phyloP scores from a whole-genome alignment of 352 stramenopile species.

The Pythium folliculosum region DNA sequence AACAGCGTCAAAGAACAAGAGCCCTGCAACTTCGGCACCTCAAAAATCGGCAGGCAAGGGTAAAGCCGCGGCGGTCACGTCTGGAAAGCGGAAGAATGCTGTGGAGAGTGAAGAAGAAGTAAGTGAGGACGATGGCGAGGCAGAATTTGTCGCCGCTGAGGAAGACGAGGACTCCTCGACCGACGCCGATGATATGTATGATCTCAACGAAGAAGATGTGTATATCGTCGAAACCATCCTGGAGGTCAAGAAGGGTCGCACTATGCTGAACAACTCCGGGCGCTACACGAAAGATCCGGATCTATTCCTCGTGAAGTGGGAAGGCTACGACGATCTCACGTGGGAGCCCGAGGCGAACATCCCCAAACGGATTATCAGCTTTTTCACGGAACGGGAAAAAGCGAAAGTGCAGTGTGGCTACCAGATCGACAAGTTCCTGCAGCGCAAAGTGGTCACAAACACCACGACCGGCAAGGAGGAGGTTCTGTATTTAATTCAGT shows the following conservation, averaged over 20 bases:
- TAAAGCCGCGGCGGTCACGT: background rate
- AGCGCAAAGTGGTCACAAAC: conserved; percentile 61
- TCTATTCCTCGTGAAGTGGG: conserved; percentile 79
- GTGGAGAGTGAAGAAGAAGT: conserved; percentile 17
- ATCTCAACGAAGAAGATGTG: conserved; percentile 75
- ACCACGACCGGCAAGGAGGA: conserved; percentile 54
- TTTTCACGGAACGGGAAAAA: conserved; percentile 55
- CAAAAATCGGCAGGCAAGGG: conserved; percentile 1
- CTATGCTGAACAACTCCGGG: conserved; percentile 35
- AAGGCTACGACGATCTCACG: conserved; percentile 76
- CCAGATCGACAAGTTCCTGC: conserved; percentile 54
- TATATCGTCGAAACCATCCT: conserved; percentile 75
- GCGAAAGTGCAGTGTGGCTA: conserved; percentile 51
- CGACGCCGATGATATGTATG: conserved; percentile 68
- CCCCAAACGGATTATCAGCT: conserved; percentile 55
- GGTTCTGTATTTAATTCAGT: conserved; percentile 75
- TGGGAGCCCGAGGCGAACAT: conserved; percentile 79
- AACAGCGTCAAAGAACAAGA: conserved; percentile 5
- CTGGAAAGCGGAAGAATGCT: conserved; percentile 22
- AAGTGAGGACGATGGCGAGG: conserved; percentile 14
- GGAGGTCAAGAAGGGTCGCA: conserved; percentile 60
- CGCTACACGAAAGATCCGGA: conserved; percentile 56
- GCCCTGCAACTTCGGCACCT: background rate
- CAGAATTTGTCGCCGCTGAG: conserved; percentile 7
- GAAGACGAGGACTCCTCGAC: conserved; percentile 52